Percentiles rank a stretch among this genome's conserved stretches.
Evolutionary conservation across 2,329 filamentous ascomycete species (phyloP).

Genomic region (Fusarium sp.): DNA sequence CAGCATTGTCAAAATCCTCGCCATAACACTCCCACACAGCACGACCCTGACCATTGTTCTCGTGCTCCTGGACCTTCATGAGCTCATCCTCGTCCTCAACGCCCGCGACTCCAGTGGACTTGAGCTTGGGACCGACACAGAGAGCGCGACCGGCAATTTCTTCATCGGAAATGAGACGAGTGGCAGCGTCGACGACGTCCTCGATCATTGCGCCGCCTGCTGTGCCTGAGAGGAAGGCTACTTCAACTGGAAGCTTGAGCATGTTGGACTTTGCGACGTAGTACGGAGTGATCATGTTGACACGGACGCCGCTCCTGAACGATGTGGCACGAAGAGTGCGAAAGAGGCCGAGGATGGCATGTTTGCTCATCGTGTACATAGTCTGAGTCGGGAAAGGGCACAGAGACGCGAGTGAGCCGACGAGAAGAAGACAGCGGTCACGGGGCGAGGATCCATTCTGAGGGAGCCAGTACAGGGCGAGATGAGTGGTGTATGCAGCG

Average conservation of each 20-base stretch:
- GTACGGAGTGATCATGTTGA: constrained; percentile 78
- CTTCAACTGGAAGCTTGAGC: constrained; percentile 63
- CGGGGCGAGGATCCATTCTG: constrained; percentile 37
- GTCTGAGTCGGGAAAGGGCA: constrained; percentile 60
- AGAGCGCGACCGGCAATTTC: constrained; percentile 70
- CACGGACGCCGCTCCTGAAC: constrained; percentile 65
- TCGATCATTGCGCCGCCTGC: constrained; percentile 65
- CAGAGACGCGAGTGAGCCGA: constrained; percentile 74
- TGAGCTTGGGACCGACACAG: constrained; percentile 69
- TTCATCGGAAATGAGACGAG: constrained; percentile 72
- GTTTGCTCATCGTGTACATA: constrained; percentile 75
- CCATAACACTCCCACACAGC: constrained; percentile 74
- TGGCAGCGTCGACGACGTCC: constrained; percentile 76
- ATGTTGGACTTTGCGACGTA: constrained; percentile 73
- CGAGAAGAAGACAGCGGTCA: constrained; percentile 74
- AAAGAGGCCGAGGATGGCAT: constrained; percentile 76
- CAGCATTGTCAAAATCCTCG: constrained; percentile 70
- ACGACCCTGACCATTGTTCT: constrained; percentile 58
- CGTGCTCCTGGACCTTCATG: constrained; percentile 51
- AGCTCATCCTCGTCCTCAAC: constrained; percentile 55
- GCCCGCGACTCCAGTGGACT: constrained; percentile 34
- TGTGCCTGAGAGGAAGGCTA: constrained; percentile 69
- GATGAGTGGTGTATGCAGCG: constrained; percentile 75
- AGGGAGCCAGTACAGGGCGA: constrained; percentile 67
- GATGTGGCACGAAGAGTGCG: constrained; percentile 69